Evolutionary conservation across 805 yeast genomes (phyloP).

Genomic region (Deakozyma indianensis): DNA sequence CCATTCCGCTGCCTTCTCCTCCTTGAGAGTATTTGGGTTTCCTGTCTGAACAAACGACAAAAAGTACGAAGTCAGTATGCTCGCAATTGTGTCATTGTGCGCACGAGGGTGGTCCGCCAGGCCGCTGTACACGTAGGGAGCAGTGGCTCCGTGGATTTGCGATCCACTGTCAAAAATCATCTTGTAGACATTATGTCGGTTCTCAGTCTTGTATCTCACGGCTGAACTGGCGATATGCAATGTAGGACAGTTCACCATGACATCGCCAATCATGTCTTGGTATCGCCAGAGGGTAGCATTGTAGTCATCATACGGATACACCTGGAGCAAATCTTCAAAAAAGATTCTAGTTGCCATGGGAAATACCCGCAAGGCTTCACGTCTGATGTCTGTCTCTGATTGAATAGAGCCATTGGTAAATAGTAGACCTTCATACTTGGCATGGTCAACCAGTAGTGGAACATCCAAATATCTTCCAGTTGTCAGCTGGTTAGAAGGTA

Average conservation of each 20-base stretch:
- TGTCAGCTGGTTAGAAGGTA: background rate
- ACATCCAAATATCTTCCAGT: background rate
- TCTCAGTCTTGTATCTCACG: background rate
- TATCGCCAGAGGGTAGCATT: background rate
- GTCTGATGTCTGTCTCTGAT: background rate
- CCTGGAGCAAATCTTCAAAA: background rate
- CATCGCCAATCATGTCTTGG: background rate
- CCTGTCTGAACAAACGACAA: background rate
- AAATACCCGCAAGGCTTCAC: background rate
- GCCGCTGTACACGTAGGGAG: background rate
- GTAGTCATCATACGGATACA: background rate
- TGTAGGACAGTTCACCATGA: background rate
- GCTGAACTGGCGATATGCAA: background rate
- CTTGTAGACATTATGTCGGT: background rate
- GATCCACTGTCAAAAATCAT: slow-evolving; percentile 1
- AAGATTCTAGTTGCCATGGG: background rate
- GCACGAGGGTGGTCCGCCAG: background rate
- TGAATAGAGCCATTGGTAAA: background rate
- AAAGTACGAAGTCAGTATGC: background rate
- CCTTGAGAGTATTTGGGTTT: background rate
- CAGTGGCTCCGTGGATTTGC: slow-evolving; percentile 1
- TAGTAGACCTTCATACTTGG: background rate
- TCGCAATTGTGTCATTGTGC: background rate
- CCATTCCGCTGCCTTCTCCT: background rate
- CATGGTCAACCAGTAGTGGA: background rate